Evolutionary conservation across 139 green algal species (phyloP), one percentile per base, ranked within the genome.

Genomic region (Chlorella ohadii): DNA sequence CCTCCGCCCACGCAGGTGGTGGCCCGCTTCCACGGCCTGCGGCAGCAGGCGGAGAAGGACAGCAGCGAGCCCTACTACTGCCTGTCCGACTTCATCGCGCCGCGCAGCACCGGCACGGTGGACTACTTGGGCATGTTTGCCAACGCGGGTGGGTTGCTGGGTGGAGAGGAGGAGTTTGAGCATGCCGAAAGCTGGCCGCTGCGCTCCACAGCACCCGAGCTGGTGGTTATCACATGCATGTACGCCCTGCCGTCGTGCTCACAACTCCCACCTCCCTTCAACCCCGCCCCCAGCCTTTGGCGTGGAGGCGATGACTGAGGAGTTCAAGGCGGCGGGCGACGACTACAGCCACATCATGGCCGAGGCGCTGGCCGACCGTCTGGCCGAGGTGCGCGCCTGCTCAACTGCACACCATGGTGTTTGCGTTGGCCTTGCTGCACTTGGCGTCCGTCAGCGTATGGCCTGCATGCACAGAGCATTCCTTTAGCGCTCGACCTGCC

Each of bases 71-170:
- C 91, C 55, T 99, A 99, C 92, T 88, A 93, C 72, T 98, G 94
- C 80, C 75, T 99, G 22, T 94, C 90, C n/a, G 97, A 99, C 90
- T 99, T 99, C 80, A 91, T 99, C 28, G 97, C 97, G 1, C 97
- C 97, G 17, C 93, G 94, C 72, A 91, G 86, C n/a, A 93, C 82
- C 25, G 95, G 94, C 67, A 81, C 98, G 68, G 81, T 85, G 25
- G 97, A 99, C 91, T 99, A 99, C 91, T 67, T 99, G 3, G 97
- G 97, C 74, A 95, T 97, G 89, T 99, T 99, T 89, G 96, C 94
- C 31, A 97, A 95, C 68, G 82, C 86, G 7, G 81, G 81, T 86
- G 39, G 59, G 85, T 28, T 1, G 1, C 44, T 16, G 44, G 44
- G 44, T 51, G 44, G 44, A 9, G 7, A 51, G 44, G 44, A 51